Evolutionary conservation across 768 basidiomycete species (phyloP).

Genomic region (Boletus sp.): DNA sequence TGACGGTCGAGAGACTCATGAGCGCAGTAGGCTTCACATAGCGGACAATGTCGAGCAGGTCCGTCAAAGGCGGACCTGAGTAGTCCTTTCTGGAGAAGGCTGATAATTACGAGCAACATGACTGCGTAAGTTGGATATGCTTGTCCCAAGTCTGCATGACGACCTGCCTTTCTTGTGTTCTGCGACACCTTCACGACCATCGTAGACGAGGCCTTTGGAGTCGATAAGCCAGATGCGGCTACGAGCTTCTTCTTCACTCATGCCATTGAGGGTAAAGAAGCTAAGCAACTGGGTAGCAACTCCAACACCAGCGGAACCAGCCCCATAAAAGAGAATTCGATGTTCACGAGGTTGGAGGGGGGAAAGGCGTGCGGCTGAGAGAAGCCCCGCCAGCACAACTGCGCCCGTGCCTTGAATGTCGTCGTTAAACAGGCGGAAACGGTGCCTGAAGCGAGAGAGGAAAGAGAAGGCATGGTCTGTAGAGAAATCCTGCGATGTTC

Average conservation of each 20-base stretch:
- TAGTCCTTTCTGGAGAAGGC: constrained; percentile 85
- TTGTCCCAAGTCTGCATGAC: background rate
- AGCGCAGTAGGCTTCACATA: constrained; percentile 87
- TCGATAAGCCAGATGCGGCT: constrained; percentile 80
- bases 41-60: constrained; percentile 74
- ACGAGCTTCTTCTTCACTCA: constrained; percentile 75
- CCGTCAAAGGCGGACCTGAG: constrained; percentile 67
- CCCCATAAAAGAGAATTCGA: constrained; percentile 89
- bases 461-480: constrained; percentile 90
- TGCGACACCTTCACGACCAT: constrained; percentile 67
- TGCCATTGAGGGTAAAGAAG: constrained; percentile 82
- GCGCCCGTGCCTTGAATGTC: constrained; percentile 92
- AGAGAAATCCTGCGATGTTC: constrained; percentile 69
- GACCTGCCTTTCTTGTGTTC: constrained; percentile 79
- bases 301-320: constrained; percentile 89
- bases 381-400: constrained; percentile 86
- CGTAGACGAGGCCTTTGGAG: constrained; percentile 82
- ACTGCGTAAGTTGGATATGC: background rate
- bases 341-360: constrained; percentile 67
- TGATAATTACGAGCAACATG: constrained; percentile 26
- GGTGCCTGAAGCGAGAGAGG: constrained; percentile 70
- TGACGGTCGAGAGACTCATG: constrained; percentile 85
- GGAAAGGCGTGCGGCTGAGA: constrained; percentile 81
- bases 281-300: constrained; percentile 86
- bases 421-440: constrained; percentile 84